Evolutionary conservation across 192 early-diverging fungal genomes (phyloP), one percentile per base, ranked within the genome.

Genomic region (Coemansia sp.): DNA sequence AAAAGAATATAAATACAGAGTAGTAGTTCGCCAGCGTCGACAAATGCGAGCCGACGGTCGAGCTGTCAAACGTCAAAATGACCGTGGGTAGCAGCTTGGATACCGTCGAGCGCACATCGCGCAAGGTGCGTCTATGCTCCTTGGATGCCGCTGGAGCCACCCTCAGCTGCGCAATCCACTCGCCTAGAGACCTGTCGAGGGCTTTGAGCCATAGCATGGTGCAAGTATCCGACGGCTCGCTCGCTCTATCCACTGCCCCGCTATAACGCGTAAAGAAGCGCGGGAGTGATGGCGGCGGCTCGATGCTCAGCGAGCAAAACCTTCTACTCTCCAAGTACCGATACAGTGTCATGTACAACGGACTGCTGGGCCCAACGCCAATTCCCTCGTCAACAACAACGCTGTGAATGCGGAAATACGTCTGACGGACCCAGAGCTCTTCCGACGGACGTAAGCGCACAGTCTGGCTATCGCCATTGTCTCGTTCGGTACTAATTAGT

Each of bases 61-160:
- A 59, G 10, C 50, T 17, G 3, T 76, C 63, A 11, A 83, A 75
- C 3, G 80, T 83, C 59, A 83, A 66, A 14, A 83, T 73, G 3
- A 76, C 70, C n/a, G 80, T 83, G 10, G 80, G 80, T 63, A 83
- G 47, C 66, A 83, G 77, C 50, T 83, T 82, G 32, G 80, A 82
- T 49, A 82, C 80, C 2, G 64, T 44, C 3, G 76, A 61, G 26
- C 80, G 80, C 49, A 82, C 69, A 38, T 58, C 63, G 42, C 72
- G 76, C 52, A 78, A 32, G 1, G 47, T 26, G 3, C 68, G 63
- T 9, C 72, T 64, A 55, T 71, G 38, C 52, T 33, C 46, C 46
- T 69, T 72, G 14, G 76, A 68, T 19, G 57, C 43, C 10, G 44
- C 62, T 8, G 43, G 63, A 49, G n/a, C 26, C 3, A 9, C 13